Conservation (phyloP, 75 land plant genomes). For the Pinus albicaulis region DNA sequence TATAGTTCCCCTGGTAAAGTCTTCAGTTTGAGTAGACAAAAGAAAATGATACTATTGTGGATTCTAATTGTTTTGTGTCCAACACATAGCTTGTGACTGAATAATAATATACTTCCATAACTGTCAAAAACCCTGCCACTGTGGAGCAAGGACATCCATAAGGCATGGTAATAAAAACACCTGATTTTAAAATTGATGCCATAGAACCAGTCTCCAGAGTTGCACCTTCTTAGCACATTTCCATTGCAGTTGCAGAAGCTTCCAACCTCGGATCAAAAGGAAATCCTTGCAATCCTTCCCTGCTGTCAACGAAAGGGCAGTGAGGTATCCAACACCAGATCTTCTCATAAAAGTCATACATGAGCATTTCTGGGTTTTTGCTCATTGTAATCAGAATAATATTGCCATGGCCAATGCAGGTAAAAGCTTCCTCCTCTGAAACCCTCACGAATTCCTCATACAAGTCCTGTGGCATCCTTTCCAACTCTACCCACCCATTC, state of each 20-base stretch:
- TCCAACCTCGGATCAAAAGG: conserved; percentile 71
- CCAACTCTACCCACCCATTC: conserved; percentile 64
- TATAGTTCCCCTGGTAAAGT: too few species aligned
- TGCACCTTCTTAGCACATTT: not conserved
- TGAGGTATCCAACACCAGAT: conserved; percentile 70
- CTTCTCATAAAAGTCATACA: conserved; percentile 57
- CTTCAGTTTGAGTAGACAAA: too few species aligned
- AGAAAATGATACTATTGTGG: too few species aligned
- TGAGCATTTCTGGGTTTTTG: conserved; percentile 21
- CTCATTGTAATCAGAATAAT: conserved; percentile 41
- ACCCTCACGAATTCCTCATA: conserved; percentile 46
- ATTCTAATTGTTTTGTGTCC: too few species aligned
- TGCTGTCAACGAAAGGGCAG: conserved; percentile 40
- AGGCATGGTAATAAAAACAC: too few species aligned
- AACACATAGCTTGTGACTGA: too few species aligned
- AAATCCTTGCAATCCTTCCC: conserved; percentile 42
- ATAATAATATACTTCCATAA: too few species aligned
- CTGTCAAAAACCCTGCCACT: too few species aligned
- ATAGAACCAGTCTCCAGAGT: not conserved
- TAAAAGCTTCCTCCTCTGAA: conserved; percentile 48
- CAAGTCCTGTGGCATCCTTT: conserved; percentile 74
- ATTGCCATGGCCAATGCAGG: conserved; percentile 72
- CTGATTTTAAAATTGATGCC: too few species aligned
- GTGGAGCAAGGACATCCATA: too few species aligned
- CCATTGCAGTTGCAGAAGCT: conserved; percentile 42